phyloP scores from a whole-genome alignment of 441 rosid species.

The Populus tomentosa region DNA sequence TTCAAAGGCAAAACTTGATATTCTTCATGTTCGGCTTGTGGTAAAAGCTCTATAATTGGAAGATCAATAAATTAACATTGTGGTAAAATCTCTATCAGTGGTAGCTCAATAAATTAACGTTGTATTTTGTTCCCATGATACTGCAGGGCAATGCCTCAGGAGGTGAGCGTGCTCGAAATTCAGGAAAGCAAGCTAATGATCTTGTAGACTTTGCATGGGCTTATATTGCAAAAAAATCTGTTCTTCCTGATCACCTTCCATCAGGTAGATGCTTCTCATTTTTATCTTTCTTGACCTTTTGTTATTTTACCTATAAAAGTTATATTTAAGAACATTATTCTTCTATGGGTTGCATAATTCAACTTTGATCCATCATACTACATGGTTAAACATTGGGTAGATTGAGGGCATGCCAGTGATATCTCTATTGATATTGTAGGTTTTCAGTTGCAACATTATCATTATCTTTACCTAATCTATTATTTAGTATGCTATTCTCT shows the following conservation, averaged over 20 bases:
- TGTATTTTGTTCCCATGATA: constrained; percentile 8
- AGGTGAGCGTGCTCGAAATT: constrained; percentile 71
- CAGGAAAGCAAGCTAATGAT: constrained; percentile 51
- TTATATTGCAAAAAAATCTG: constrained; percentile 47
- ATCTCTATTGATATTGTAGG: background rate
- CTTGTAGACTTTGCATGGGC: constrained; percentile 64
- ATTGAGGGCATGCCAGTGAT: background rate
- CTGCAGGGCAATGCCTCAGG: constrained; percentile 95
- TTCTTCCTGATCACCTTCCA: constrained; percentile 72
- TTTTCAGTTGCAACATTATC: background rate
- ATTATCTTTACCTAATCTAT: background rate
- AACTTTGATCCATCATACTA: background rate
- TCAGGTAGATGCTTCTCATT: constrained; percentile 39
- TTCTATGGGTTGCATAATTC: background rate
- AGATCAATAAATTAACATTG: too few species aligned
- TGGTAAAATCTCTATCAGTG: constrained; percentile 8
- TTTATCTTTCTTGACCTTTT: background rate
- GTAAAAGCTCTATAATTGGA: too few species aligned
- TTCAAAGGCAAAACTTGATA: constrained; percentile 6
- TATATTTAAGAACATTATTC: background rate
- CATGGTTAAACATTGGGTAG: background rate
- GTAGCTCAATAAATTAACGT: constrained; percentile 5
- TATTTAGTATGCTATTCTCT: constrained; percentile 11
- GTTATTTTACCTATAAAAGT: background rate
- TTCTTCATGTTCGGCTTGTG: background rate